These are phyloP conservation scores for Lumnitzera racemosa DNA, from an alignment of 345 rosid genomes.

Conservation along the genomic window DNA sequence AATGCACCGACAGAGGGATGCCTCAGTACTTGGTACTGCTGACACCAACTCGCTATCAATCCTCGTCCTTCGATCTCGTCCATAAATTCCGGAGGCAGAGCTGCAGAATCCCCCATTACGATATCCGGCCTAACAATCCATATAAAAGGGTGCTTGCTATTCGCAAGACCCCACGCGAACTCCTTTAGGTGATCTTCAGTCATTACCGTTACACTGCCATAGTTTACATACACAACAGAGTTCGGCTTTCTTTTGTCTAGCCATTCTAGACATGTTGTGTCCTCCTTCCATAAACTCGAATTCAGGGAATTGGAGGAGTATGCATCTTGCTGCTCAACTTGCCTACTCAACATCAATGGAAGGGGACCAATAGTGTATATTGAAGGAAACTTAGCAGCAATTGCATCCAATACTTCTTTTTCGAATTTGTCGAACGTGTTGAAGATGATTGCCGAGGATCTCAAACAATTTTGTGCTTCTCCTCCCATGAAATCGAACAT, in stretches of 20 bases:
- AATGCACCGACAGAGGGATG: conserved; percentile 13
- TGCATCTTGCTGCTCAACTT: neutral
- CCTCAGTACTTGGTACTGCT: conserved; percentile 7
- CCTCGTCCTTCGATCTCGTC: neutral
- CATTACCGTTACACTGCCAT: conserved; percentile 9
- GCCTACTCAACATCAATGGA: neutral
- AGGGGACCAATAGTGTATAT: conserved; percentile 16
- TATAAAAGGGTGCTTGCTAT: conserved; percentile 14
- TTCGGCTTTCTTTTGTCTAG: conserved; percentile 7
- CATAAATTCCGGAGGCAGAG: conserved; percentile 3
- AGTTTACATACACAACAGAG: conserved; percentile 16
- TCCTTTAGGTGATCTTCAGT: conserved; percentile 4
- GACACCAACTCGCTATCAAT: conserved; percentile 14
- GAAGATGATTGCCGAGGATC: conserved; percentile 4
- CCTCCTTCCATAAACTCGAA: conserved; percentile 16
- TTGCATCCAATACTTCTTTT: neutral
- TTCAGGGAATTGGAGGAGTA: neutral
- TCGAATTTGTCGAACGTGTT: conserved; percentile 10
- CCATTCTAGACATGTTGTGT: conserved; percentile 8
- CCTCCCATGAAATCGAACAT: conserved; percentile 13
- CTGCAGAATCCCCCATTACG: conserved; percentile 7
- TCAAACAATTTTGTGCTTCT: conserved; percentile 4
- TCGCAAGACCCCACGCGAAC: conserved; percentile 13
- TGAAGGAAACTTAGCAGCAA: conserved; percentile 10
- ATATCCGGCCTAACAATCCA: conserved; percentile 17